Evolutionary conservation across 2,329 filamentous ascomycete species (phyloP), one percentile per base, ranked within the genome.

Genomic region (Cryphonectria naterciae): DNA sequence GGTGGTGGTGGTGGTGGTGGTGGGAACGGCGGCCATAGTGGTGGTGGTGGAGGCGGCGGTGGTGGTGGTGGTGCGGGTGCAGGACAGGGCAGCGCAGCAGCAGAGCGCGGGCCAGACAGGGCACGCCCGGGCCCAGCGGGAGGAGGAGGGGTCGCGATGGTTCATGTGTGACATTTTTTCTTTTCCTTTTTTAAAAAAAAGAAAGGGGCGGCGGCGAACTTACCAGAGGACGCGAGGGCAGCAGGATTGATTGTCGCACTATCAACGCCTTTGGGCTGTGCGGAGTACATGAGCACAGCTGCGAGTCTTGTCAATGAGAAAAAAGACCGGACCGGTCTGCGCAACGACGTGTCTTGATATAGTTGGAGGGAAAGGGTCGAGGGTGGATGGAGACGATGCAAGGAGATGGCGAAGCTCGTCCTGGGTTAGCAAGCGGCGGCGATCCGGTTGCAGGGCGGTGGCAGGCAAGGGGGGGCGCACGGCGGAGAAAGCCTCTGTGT

Each of bases 161-260:
- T 67, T 71, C 71, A 73, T 71, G 71, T 73, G 68, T 66, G 71
- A 71, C 58, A 73, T 37, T 70, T 62, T 64, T n/a, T 39, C 13
- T 25, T 3, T 8, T 22, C 4, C 13, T 22, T n/a, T 11, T 25
- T 13, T 32, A 28, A 25, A 28, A 54, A 32, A 25, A 60, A 15
- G 32, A 60, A 60, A 65, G 68, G 67, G 66, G 74, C 64, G 22
- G 70, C 72, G 73, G 68, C 63, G 54, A 49, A 86, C 84, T 82
- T 90, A 95, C 92, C 89, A 85, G 90, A 85, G 80, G 91, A 91
- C 84, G 92, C 94, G 85, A 97, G 87, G 75, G 92, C 93, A 79
- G 93, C 93, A 81, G 94, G 94, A 86, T 97, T 93, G 86, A 97
- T 96, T 80, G 94, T 97, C 80, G 92, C 93, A 85, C 92, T 92